A percentile compares a stretch with the other conserved stretches of the same genome.
phyloP scores from a whole-genome alignment of 371 early-diverging fungal species.

The Blakeslea trispora region DNA sequence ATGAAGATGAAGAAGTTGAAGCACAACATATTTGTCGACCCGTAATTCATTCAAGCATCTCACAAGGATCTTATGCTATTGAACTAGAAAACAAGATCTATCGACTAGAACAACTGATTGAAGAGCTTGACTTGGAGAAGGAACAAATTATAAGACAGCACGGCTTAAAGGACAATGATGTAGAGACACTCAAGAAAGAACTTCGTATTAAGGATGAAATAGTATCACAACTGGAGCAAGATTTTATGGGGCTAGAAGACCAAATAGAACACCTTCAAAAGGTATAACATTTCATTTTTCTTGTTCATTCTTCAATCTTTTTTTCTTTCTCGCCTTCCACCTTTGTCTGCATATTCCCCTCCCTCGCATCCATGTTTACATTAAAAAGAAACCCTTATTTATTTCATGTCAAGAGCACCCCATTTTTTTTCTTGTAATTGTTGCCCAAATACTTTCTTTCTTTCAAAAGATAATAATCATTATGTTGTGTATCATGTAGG shows the following conservation, averaged over 20 bases:
- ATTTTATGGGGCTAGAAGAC: constrained; percentile 50
- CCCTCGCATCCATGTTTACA: not conserved
- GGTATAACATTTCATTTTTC: constrained; percentile 24
- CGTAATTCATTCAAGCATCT: constrained; percentile 48
- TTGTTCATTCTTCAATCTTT: not conserved
- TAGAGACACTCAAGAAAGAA: constrained; percentile 51
- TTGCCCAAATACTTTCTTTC: too few species aligned
- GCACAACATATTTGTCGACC: constrained; percentile 57
- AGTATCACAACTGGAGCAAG: constrained; percentile 51
- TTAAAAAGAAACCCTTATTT: not conserved
- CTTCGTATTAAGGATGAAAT: constrained; percentile 53
- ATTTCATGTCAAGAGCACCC: not conserved
- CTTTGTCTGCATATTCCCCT: too few species aligned
- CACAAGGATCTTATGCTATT: constrained; percentile 47
- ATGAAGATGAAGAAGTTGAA: constrained; percentile 44
- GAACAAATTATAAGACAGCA: constrained; percentile 37
- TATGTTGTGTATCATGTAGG: constrained; percentile 13
- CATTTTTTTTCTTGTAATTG: not conserved
- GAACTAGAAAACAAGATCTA: constrained; percentile 47
- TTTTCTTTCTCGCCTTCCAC: too few species aligned
- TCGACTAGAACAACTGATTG: constrained; percentile 40
- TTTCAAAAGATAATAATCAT: not conserved
- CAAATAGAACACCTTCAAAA: constrained; percentile 47
- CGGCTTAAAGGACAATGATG: constrained; percentile 43
- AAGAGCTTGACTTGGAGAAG: constrained; percentile 46